Base-by-base conservation (phyloP, 805 yeast genomes). In the Torulaspora microellipsoides region DNA sequence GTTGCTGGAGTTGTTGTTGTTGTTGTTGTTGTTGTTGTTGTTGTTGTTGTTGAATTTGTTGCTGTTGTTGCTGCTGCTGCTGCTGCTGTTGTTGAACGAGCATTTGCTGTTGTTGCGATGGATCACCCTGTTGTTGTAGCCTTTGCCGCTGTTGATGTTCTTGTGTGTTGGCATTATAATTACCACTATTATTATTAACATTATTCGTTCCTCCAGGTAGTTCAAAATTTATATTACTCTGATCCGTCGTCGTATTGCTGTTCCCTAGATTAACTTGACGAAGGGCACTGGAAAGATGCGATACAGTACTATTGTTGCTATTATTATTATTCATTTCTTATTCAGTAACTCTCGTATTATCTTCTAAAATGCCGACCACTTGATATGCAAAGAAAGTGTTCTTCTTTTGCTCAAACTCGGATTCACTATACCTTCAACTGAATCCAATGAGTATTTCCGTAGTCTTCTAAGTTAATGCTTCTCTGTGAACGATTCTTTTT, bases 211-310 rank as follows among this genome's bases (percentile, higher is more conserved):
- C 43, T 27, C 30, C 43, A 27, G 38, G 48, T 34, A 47, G 35
- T 28, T 51, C 62, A 38, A 59, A 54, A 42, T 51, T 54, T 31
- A 59, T 55, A 42, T 59, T 56, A 27, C 61, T 55, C 34, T 60
- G 64, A 36, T 59, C 62, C 7, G 59, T 53, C 2, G 56, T 52
- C 3, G 57, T 53, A 45, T 55, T 51, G 40, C 59, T 57, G 41
- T 48, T 62, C 15, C 63, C 60, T 30, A 64, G 34, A 42, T 60
- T 59, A n/a, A 64, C 66, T 39, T 60, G 63, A 35, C 64, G 64
- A 28, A 64, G 53, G 8, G 68, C 68, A 38, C 56, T 62, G 8
- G 68, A 64, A 27, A 64, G 48, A 30, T 63, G 60, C 4, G 69
- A 63, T 27, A 71, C 57, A 10, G 47, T 47, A 25, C 29, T 36